Evolutionary conservation across 176 grass and related monocot species (phyloP).

Genomic region (Rhipidocladum racemiflorum): DNA sequence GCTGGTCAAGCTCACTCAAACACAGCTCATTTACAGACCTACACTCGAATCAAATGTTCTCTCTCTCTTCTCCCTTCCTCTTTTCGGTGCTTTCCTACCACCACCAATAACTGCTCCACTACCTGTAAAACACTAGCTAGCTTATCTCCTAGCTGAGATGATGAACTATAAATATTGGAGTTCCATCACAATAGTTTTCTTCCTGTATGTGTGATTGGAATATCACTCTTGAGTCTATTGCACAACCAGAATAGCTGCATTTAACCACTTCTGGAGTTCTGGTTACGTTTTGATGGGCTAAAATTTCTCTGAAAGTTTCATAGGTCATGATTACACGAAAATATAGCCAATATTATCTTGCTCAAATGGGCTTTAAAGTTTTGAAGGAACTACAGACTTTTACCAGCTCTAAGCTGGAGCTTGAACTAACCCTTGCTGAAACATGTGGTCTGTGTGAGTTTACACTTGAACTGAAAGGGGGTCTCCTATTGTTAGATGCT

Average conservation of each 20-base stretch:
- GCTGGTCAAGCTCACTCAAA: too few species aligned
- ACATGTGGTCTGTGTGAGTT: background rate
- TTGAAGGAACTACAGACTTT: background rate
- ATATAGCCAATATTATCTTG: background rate
- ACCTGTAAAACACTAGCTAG: constrained; percentile 5
- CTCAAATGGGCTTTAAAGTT: background rate
- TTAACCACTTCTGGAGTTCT: background rate
- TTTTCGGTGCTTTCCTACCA: constrained; percentile 2
- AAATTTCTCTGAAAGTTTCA: background rate
- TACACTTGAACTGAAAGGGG: background rate
- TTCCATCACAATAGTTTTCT: constrained; percentile 20
- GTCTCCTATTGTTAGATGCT: constrained; percentile 15
- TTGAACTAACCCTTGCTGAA: background rate
- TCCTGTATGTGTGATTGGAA: background rate
- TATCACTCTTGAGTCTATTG: background rate
- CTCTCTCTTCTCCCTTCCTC: background rate
- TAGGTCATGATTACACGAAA: background rate
- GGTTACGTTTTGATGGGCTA: background rate
- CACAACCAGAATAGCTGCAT: background rate
- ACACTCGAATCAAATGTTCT: background rate
- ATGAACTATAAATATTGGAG: constrained; percentile 12
- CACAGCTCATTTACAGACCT: too few species aligned
- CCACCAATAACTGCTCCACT: background rate
- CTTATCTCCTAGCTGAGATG: constrained; percentile 4
- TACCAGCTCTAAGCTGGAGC: background rate